These are phyloP conservation scores for Phoma herbarum DNA, from an alignment of 2,329 filamentous ascomycete genomes.

Conservation along the genomic window DNA sequence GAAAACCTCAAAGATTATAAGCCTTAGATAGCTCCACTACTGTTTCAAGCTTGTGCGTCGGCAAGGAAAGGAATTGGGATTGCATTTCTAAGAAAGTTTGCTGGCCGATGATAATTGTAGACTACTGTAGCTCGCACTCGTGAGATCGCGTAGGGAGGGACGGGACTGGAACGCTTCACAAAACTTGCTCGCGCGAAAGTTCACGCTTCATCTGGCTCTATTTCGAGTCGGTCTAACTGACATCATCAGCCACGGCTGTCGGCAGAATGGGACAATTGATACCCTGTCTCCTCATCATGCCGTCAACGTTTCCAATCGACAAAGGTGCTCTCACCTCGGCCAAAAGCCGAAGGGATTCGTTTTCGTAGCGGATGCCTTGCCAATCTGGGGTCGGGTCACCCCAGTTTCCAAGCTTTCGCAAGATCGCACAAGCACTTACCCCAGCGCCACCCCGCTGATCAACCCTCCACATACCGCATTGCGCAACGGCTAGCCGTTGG, in stretches of 20 bases:
- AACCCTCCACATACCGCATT: conserved; percentile 14
- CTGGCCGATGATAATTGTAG: no score
- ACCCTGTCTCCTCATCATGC: not conserved
- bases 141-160: no score
- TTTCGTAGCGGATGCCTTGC: conserved; percentile 23
- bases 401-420: conserved; percentile 26
- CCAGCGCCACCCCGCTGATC: conserved; percentile 31
- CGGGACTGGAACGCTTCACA: no score
- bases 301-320: not conserved
- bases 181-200: no score
- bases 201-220: not conserved
- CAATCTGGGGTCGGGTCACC: conserved; percentile 21
- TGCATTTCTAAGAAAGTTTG: no score
- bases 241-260: not conserved
- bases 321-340: conserved; percentile 10
- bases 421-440: conserved; percentile 26
- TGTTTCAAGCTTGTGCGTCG: no score
- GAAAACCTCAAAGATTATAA: no score
- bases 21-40: no score
- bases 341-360: conserved; percentile 17
- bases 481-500: conserved; percentile 26
- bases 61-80: no score
- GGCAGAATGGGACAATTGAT: not conserved
- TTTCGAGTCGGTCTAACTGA: not conserved
- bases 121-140: no score